Evolutionary conservation across 73 alveolate species (phyloP).

Genomic region (Tetrahymena thermophila): DNA sequence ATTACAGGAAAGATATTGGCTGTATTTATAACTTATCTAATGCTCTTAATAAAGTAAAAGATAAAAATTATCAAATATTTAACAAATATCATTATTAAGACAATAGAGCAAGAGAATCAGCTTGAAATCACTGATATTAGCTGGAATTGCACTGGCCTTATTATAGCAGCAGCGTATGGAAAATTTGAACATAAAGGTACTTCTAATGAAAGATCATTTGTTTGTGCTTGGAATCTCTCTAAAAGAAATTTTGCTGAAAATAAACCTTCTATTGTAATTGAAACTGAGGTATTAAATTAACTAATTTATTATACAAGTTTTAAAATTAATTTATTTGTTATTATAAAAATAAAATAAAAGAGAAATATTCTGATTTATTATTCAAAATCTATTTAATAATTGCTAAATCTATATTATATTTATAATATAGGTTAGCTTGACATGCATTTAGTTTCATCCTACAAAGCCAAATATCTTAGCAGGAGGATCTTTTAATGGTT

Average conservation of each 20-base stretch:
- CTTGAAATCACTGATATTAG: conserved; percentile 52
- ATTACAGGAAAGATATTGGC: not conserved
- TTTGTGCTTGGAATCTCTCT: conserved; percentile 67
- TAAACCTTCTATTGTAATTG: conserved; percentile 54
- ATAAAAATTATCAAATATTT: not conserved
- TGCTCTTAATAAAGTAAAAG: not conserved
- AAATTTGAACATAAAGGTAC: conserved; percentile 52
- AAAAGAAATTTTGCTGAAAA: conserved; percentile 59
- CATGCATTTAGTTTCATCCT: conserved; percentile 63
- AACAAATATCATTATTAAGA: not conserved
- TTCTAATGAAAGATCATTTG: conserved; percentile 52
- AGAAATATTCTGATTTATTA: too few relatives aligned
- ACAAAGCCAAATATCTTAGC: conserved; percentile 62
- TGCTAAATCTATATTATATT: not conserved
- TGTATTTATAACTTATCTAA: not conserved
- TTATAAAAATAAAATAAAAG: too few relatives aligned
- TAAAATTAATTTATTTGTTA: too few relatives aligned
- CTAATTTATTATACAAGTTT: not conserved
- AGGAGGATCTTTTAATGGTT: conserved; percentile 72
- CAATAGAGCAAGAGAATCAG: conserved; percentile 15
- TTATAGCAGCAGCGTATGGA: conserved; percentile 79
- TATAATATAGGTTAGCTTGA: conserved; percentile 23
- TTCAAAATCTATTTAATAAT: too few relatives aligned
- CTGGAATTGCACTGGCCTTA: conserved; percentile 75
- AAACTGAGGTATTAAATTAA: conserved; percentile 5